Conservation (phyloP, 2,329 filamentous ascomycete species). For the Rasamsonia emersonii region DNA sequence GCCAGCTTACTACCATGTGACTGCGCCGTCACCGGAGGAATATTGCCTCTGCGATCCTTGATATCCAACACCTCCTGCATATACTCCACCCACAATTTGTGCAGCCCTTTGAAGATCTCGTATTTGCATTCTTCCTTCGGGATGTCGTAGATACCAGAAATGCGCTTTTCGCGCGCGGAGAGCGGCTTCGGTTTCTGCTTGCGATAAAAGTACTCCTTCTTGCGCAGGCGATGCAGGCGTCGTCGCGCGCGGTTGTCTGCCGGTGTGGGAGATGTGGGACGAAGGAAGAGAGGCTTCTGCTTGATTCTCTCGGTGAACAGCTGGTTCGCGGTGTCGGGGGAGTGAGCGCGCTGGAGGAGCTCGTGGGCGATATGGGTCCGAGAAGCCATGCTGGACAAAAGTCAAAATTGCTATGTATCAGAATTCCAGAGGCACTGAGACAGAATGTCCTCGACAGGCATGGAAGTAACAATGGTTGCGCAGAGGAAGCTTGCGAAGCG, state of each 20-base stretch:
- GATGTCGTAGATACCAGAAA: slow-evolving; percentile 64
- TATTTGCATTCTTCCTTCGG: slow-evolving; percentile 62
- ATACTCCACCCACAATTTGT: slow-evolving; percentile 75
- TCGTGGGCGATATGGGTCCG: slow-evolving; percentile 45
- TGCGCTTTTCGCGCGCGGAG: slow-evolving; percentile 69
- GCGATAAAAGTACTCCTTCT: slow-evolving; percentile 37
- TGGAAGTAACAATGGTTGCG: too few relatives aligned
- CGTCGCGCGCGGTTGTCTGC: slow-evolving; percentile 46
- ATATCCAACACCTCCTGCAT: slow-evolving; percentile 69
- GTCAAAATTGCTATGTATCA: background rate
- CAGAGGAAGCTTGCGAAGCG: too few relatives aligned
- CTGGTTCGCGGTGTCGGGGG: slow-evolving; percentile 58
- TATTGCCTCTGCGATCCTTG: slow-evolving; percentile 26
- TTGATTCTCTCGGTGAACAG: slow-evolving; percentile 79
- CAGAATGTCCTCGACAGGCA: too few relatives aligned
- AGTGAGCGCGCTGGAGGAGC: slow-evolving; percentile 71
- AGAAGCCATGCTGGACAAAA: slow-evolving; percentile 6
- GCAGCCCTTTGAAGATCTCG: slow-evolving; percentile 65
- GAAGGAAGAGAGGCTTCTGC: slow-evolving; percentile 70
- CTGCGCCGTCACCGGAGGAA: slow-evolving; percentile 46
- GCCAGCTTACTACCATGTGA: slow-evolving; percentile 54
- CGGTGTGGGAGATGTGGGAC: slow-evolving; percentile 61
- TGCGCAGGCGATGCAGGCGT: slow-evolving; percentile 41
- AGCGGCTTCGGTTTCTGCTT: slow-evolving; percentile 58
- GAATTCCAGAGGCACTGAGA: background rate